phyloP scores from a whole-genome alignment of 2,329 filamentous ascomycete genomes.

The Celoporthe dispersa region DNA sequence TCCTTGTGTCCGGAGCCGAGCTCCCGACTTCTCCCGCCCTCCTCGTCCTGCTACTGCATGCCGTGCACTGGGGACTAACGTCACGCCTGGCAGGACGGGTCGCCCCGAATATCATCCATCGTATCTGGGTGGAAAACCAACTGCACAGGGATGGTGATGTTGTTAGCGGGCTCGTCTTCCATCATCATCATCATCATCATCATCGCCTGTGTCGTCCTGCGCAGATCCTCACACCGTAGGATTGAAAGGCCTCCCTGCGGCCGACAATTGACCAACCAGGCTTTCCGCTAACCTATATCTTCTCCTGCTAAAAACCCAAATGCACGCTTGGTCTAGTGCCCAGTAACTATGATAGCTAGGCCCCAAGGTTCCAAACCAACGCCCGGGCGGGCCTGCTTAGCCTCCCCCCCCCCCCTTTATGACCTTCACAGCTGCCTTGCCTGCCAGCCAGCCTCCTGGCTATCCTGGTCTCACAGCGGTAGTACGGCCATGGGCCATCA shows the following conservation, averaged over 20 bases:
- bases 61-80: not conserved
- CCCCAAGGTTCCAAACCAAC: not conserved
- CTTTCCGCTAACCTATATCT: not conserved
- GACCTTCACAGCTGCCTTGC: too few species aligned
- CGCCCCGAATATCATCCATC: not conserved
- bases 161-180: not conserved
- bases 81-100: not conserved
- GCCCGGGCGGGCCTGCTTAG: not conserved
- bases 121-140: not conserved
- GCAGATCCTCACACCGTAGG: not conserved
- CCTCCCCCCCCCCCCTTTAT: too few species aligned
- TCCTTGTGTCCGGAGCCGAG: not conserved
- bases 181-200: too few species aligned
- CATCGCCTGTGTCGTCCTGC: not conserved
- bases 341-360: not conserved
- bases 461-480: not conserved
- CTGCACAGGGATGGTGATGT: not conserved
- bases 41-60: not conserved
- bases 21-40: constrained; percentile 8
- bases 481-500: not conserved
- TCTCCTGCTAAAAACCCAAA: not conserved
- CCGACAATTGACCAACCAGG: not conserved
- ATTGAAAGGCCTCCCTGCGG: not conserved
- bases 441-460: too few species aligned
- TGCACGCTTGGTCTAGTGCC: not conserved